Evolutionary conservation across 2,329 filamentous ascomycete genomes (phyloP), one percentile per base, ranked within the genome.

Genomic region (Trichoderma cornu-damae): DNA sequence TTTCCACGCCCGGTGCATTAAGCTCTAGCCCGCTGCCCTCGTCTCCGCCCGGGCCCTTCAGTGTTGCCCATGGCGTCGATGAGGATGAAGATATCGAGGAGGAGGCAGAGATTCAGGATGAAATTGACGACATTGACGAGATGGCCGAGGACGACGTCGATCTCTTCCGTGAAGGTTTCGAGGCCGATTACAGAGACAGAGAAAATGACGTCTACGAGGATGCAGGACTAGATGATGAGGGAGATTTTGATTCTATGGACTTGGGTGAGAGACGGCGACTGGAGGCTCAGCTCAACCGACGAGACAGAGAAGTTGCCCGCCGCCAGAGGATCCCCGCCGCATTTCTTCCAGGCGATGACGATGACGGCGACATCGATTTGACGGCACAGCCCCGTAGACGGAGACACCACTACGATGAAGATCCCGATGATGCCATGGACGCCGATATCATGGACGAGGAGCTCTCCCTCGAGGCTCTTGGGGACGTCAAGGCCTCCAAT

Each of bases 371-470:
- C 57, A 79, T 92, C 61, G 92, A 97, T 68, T 79, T 97, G 20
- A 90, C 90, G 20, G 85, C 87, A 24, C 91, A 96, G 71, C 90
- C 89, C 20, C 86, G 92, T 55, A 85, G 93, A 63, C 86, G 90
- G 52, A 85, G 94, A 64, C 89, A 94, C 72, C 84, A 88, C 65
- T 99, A 97, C 68, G 94, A 99, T 63, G 95, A 99, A 73, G 91
- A 96, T 38, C 86, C 87, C 11, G 92, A 96, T 63, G 92, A 96
- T 63, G 88, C 92, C 61, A 91, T 96, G 85, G 89, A 87, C 59
- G 89, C 88, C 47, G 90, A 96, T 68, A 91, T 96, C 62, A 93
- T 97, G 89, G 89, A 95, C 62, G 93, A 96, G 71, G 92, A 97
- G 72, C 82, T 99, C 18, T 92, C 92, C 1, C 82, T 97, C 0